phyloP scores from a whole-genome alignment of 225 moss, liverwort and hornwort genomes.

The Physcomitrellopsis africana region DNA sequence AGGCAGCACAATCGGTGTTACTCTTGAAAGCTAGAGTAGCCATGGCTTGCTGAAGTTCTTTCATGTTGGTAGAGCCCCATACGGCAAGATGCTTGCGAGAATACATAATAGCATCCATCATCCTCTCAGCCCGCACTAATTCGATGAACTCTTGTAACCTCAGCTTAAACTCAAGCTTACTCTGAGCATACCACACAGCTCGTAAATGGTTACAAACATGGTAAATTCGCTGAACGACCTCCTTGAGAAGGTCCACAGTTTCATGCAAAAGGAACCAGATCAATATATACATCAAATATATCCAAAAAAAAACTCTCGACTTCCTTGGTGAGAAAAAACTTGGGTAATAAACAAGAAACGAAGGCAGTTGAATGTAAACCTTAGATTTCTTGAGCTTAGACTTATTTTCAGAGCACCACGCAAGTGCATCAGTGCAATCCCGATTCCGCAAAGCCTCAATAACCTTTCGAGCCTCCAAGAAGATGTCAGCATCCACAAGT shows the following conservation, averaged over 20 bases:
- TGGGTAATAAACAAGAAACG: not conserved
- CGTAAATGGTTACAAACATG: not conserved
- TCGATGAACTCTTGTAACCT: conserved; percentile 90
- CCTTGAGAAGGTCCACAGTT: too few species aligned
- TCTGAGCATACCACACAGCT: conserved; percentile 37
- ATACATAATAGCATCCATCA: conserved; percentile 87
- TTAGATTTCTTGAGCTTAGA: conserved; percentile 75
- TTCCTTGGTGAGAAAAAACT: too few species aligned
- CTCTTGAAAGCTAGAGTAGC: conserved; percentile 86
- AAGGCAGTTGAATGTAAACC: conserved; percentile 25
- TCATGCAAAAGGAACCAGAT: too few species aligned
- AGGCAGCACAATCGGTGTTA: conserved; percentile 75
- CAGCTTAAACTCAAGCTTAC: conserved; percentile 86
- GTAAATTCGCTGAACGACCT: not conserved
- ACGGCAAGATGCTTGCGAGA: conserved; percentile 75
- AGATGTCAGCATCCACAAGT: conserved; percentile 76
- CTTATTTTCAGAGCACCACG: conserved; percentile 83
- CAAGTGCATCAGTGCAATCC: conserved; percentile 78
- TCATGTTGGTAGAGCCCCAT: conserved; percentile 79
- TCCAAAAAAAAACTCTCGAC: not conserved
- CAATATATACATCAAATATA: not conserved
- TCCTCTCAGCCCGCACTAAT: conserved; percentile 73
- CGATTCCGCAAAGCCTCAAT: conserved; percentile 69
- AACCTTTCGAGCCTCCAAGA: conserved; percentile 77
- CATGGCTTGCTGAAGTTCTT: conserved; percentile 86